phyloP scores from a whole-genome alignment of 495 filamentous ascomycete species.

The Choiromyces venosus region DNA sequence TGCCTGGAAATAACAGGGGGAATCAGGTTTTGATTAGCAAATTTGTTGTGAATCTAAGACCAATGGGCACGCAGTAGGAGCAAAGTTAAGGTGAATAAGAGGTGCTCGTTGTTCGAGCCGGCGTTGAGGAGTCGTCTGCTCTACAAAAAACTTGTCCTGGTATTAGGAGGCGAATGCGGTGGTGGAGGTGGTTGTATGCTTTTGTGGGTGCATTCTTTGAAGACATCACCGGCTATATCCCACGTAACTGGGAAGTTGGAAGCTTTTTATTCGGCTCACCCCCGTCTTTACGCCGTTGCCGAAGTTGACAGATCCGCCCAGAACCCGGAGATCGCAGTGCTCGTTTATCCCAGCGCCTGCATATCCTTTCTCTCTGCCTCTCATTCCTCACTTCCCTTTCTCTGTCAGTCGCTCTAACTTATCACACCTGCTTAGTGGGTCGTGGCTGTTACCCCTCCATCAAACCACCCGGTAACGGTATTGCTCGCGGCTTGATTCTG shows the following conservation, averaged over 20 bases:
- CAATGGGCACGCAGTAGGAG: background rate
- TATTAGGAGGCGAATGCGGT: background rate
- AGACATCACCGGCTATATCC: slow-evolving; percentile 31
- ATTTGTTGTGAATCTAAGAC: background rate
- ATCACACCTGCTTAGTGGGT: background rate
- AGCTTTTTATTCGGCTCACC: slow-evolving; percentile 11
- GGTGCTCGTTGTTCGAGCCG: background rate
- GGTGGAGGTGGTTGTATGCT: background rate
- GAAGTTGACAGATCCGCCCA: slow-evolving; percentile 31
- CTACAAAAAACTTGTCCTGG: background rate
- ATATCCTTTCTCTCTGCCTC: background rate
- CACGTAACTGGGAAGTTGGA: slow-evolving; percentile 33
- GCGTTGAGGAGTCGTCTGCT: background rate
- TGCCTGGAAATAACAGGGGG: background rate
- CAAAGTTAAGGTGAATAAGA: background rate
- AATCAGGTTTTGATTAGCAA: background rate
- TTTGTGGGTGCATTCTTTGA: background rate
- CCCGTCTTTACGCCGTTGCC: slow-evolving; percentile 17
- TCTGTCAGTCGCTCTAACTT: background rate
- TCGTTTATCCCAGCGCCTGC: slow-evolving; percentile 28
- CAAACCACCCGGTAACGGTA: background rate
- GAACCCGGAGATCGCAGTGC: slow-evolving; percentile 34
- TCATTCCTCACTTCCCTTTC: background rate
- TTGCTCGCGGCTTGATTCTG: background rate
- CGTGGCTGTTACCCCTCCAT: background rate